A percentile compares a stretch with the other conserved stretches of the same genome.
These are phyloP conservation scores for Clonostachys solani DNA, from an alignment of 2,329 filamentous ascomycete species.

Conservation along the genomic window DNA sequence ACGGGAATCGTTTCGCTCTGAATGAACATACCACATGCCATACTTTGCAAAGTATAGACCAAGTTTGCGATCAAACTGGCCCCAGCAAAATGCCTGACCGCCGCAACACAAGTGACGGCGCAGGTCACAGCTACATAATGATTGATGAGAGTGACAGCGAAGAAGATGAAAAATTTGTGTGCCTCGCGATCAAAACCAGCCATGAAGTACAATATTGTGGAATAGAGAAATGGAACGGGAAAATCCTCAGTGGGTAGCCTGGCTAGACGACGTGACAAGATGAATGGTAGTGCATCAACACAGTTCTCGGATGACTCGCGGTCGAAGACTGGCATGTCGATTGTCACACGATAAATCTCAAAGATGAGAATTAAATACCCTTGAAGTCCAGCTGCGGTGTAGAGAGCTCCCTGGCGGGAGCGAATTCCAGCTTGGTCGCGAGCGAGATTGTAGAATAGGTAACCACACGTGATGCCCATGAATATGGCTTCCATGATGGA, in stretches of 20 bases:
- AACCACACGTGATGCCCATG: slow-evolving; percentile 70
- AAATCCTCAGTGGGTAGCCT: slow-evolving; percentile 68
- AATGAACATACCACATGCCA: slow-evolving; percentile 75
- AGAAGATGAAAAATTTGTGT: slow-evolving; percentile 67
- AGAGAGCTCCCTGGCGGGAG: slow-evolving; percentile 68
- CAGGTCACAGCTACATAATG: slow-evolving; percentile 73
- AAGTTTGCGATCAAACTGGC: slow-evolving; percentile 71
- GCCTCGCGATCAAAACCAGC: slow-evolving; percentile 63
- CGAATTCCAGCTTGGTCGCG: slow-evolving; percentile 67
- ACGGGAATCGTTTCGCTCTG: slow-evolving; percentile 69
- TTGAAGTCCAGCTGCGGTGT: slow-evolving; percentile 67
- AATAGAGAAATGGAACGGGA: slow-evolving; percentile 67
- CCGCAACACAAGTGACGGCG: slow-evolving; percentile 62
- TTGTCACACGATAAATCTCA: slow-evolving; percentile 69
- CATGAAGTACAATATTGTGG: slow-evolving; percentile 74
- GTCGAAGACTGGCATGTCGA: slow-evolving; percentile 73
- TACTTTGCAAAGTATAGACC: slow-evolving; percentile 67
- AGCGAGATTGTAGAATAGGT: slow-evolving; percentile 65
- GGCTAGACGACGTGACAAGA: slow-evolving; percentile 66
- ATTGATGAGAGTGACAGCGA: slow-evolving; percentile 61
- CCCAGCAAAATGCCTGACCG: slow-evolving; percentile 63
- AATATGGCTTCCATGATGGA: slow-evolving; percentile 64
- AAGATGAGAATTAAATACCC: slow-evolving; percentile 74
- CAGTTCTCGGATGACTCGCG: slow-evolving; percentile 71
- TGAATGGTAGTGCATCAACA: slow-evolving; percentile 63